Conservation (phyloP, 2,329 filamentous ascomycete species). For the Alternaria triticina region DNA sequence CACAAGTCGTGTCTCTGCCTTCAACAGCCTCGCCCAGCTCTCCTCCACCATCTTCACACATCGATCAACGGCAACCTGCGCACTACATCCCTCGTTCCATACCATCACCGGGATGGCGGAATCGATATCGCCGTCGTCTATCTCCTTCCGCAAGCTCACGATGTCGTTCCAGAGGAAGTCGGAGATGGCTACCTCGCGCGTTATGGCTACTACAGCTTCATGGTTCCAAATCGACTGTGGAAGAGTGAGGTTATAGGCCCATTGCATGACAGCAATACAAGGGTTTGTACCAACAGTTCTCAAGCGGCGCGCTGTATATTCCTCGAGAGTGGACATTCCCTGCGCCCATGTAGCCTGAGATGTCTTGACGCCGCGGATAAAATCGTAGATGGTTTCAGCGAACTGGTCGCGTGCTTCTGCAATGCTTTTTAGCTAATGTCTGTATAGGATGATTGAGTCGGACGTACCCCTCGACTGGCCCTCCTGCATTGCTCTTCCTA, state of each 20-base stretch:
- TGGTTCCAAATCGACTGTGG: slow-evolving; percentile 11
- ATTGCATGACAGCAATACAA: slow-evolving; percentile 9
- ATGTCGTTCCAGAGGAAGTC: slow-evolving; percentile 18
- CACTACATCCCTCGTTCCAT: slow-evolving; percentile 14
- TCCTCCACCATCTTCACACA: slow-evolving; percentile 9
- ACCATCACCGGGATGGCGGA: slow-evolving; percentile 17
- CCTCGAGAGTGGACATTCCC: slow-evolving; percentile 9
- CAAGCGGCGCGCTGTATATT: slow-evolving; percentile 11
- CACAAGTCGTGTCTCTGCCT: slow-evolving; percentile 5
- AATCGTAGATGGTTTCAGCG: slow-evolving; percentile 13
- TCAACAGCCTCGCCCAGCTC: slow-evolving; percentile 7
- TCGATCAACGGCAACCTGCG: slow-evolving; percentile 13
- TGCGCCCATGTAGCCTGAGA: slow-evolving; percentile 13
- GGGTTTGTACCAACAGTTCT: slow-evolving; percentile 11
- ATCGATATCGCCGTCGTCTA: slow-evolving; percentile 11
- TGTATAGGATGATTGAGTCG: too few species aligned
- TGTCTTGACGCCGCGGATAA: slow-evolving; percentile 5
- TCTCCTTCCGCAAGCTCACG: slow-evolving; percentile 17
- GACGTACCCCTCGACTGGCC: slow-evolving; percentile 11
- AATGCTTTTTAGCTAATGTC: not conserved
- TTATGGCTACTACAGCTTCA: slow-evolving; percentile 6
- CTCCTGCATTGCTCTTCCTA: slow-evolving; percentile 13
- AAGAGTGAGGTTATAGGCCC: slow-evolving; percentile 9
- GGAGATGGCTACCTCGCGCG: slow-evolving; percentile 10
- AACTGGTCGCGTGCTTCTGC: slow-evolving; percentile 14